Evolutionary conservation across 2,329 filamentous ascomycete species (phyloP), one percentile per base, ranked within the genome.

Genomic region (Daldinia sp.): DNA sequence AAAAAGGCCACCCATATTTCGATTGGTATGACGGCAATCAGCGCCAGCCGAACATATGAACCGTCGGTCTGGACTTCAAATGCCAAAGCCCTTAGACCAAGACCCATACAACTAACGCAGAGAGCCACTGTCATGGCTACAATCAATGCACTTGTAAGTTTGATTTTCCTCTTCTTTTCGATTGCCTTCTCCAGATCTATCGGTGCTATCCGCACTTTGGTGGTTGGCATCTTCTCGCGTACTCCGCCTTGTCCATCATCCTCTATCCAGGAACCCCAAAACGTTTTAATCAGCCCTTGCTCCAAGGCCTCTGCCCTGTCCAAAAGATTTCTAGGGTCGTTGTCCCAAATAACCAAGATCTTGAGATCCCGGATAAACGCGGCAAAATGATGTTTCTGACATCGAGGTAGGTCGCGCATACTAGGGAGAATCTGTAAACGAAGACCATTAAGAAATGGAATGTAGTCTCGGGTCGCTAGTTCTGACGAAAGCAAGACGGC

Each of bases 341-440:
- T 87, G 41, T 87, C 87, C 87, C 87, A 89, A 21, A 88, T 85
- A 4, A 88, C 78, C n/a, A 89, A 74, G 35, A 87, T 78, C 41
- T 80, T 79, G n/a, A 80, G 77, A 65, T 87, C 84, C 61, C 83
- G 79, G 52, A 89, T 83, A 72, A 89, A 89, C 7, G 87, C 86
- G n/a, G 85, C 86, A 70, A 87, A 88, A 63, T 89, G 86, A 74
- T 88, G 85, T 72, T 88, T 87, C 71, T 88, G 82, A 68, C 86
- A 89, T 21, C 79, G 75, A 0, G 85, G 83, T 3, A 91, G 77
- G 49, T 84, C 81, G 2, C 79, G 77, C 58, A 90, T 82, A 49
- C 82, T 82, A 1, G 83, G 83, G 19, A 90, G 77, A 3, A 90
- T 84, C 70, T 91, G 88, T 5, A 90, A 76, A 23, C 84, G 83